Percentiles rank a stretch among this genome's conserved stretches.
Conservation (phyloP, 306 rosid species). For the Cucurbita ficifolia region DNA sequence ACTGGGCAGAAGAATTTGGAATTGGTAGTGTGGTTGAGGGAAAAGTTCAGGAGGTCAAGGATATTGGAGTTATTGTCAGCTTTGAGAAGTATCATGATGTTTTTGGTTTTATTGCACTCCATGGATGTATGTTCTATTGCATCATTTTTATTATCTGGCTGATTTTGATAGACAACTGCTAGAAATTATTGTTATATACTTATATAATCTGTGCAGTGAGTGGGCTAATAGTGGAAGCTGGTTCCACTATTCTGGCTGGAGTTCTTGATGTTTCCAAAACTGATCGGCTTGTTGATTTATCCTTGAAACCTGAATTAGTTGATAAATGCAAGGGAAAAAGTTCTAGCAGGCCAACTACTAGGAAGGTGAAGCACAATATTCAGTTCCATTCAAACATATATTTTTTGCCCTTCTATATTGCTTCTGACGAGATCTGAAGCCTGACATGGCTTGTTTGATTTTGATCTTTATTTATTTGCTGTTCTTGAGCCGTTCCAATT, state of each 20-base stretch:
- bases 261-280: conserved; percentile 80
- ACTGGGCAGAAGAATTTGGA: conserved; percentile 53
- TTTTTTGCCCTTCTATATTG: background rate
- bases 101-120: conserved; percentile 57
- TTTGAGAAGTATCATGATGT: conserved; percentile 63
- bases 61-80: conserved; percentile 51
- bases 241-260: conserved; percentile 52
- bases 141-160: conserved; percentile 1
- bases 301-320: conserved; percentile 51
- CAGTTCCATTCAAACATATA: background rate
- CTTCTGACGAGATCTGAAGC: background rate
- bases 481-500: background rate
- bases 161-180: conserved; percentile 7
- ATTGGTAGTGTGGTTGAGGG: conserved; percentile 54
- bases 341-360: conserved; percentile 27
- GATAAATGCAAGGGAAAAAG: conserved; percentile 26
- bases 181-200: background rate
- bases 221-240: conserved; percentile 35
- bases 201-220: conserved; percentile 33
- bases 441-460: background rate
- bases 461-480: background rate
- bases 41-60: conserved; percentile 60
- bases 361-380: conserved; percentile 40
- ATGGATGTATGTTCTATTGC: conserved; percentile 49
- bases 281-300: conserved; percentile 65